Percentiles rank a stretch among this genome's conserved stretches.
These are phyloP conservation scores for Berkeleyomyces rouxiae DNA, from an alignment of 2,329 filamentous ascomycete species.

Conservation along the genomic window DNA sequence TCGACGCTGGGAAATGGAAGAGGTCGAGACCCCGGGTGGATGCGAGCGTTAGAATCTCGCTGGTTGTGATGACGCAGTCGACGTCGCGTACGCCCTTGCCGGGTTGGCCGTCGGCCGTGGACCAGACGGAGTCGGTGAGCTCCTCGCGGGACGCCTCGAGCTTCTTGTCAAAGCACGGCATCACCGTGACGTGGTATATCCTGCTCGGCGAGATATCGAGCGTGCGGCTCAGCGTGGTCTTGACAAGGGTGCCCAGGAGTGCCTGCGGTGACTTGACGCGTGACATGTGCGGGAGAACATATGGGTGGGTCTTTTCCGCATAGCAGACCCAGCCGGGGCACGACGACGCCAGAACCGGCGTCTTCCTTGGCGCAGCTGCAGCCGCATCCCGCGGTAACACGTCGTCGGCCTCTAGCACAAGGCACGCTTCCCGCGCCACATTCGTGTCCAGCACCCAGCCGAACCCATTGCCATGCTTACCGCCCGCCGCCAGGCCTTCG, in stretches of 20 bases:
- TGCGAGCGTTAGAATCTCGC: constrained; percentile 81
- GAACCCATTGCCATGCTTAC: constrained; percentile 60
- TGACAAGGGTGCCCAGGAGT: constrained; percentile 74
- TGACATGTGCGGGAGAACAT: constrained; percentile 81
- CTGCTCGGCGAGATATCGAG: constrained; percentile 57
- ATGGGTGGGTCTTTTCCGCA: constrained; percentile 91
- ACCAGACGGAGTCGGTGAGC: constrained; percentile 67
- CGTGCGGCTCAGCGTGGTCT: constrained; percentile 61
- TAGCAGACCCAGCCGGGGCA: constrained; percentile 99
- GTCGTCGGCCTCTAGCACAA: constrained; percentile 66
- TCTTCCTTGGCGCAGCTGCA: constrained; percentile 17
- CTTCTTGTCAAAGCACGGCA: constrained; percentile 99
- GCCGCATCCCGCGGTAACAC: constrained; percentile 27
- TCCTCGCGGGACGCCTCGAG: constrained; percentile 88
- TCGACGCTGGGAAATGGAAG: constrained; percentile 33
- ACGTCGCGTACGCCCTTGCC: constrained; percentile 60
- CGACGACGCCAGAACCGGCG: constrained; percentile 65
- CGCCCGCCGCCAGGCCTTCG: constrained; percentile 51
- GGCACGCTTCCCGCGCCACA: constrained; percentile 58
- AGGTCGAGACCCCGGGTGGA: constrained; percentile 66
- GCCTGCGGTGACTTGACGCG: constrained; percentile 88
- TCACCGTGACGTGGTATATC: constrained; percentile 89
- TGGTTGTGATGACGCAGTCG: constrained; percentile 94
- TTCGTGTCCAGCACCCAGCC: constrained; percentile 87
- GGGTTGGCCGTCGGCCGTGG: constrained; percentile 27